These are phyloP conservation scores for Nannizziopsis barbatae DNA, from an alignment of 2,329 filamentous ascomycete species.

Conservation along the genomic window DNA sequence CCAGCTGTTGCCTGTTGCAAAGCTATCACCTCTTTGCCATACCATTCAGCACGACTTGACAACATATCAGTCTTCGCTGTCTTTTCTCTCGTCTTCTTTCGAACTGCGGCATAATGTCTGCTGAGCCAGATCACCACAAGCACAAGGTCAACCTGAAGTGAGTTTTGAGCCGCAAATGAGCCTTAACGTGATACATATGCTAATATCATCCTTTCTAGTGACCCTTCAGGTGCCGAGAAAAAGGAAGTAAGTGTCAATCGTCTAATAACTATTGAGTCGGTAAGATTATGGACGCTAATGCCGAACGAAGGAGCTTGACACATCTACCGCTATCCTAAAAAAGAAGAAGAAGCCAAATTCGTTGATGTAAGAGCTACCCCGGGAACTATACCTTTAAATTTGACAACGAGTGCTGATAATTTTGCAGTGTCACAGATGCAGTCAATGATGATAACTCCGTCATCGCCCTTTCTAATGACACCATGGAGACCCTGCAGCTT, in stretches of 20 bases:
- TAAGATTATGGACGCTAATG: slow-evolving; percentile 21
- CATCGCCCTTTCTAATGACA: slow-evolving; percentile 94
- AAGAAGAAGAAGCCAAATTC: slow-evolving; percentile 99
- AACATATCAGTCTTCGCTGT: slow-evolving; percentile 11
- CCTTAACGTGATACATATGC: slow-evolving; percentile 17
- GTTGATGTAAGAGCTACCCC: slow-evolving; percentile 58
- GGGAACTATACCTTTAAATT: not conserved
- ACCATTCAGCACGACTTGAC: not conserved
- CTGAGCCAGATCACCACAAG: slow-evolving; percentile 58
- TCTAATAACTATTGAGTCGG: slow-evolving; percentile 3
- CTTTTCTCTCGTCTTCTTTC: slow-evolving; percentile 19
- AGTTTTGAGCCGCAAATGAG: slow-evolving; percentile 28
- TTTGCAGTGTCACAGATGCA: slow-evolving; percentile 81
- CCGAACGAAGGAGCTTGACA: slow-evolving; percentile 65
- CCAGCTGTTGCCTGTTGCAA: too few relatives aligned
- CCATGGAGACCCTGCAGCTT: slow-evolving; percentile 95
- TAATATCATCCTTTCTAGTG: slow-evolving; percentile 49
- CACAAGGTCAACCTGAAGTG: slow-evolving; percentile 77
- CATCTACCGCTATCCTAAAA: slow-evolving; percentile 91
- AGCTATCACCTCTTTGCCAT: too few relatives aligned
- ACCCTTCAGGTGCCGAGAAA: slow-evolving; percentile 77
- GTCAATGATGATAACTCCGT: slow-evolving; percentile 99
- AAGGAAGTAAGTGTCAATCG: slow-evolving; percentile 52
- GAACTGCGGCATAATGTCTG: slow-evolving; percentile 50
- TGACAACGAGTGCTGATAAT: slow-evolving; percentile 5